These are phyloP conservation scores for Pelargonium australe DNA, from an alignment of 441 rosid species.

Conservation along the genomic window DNA sequence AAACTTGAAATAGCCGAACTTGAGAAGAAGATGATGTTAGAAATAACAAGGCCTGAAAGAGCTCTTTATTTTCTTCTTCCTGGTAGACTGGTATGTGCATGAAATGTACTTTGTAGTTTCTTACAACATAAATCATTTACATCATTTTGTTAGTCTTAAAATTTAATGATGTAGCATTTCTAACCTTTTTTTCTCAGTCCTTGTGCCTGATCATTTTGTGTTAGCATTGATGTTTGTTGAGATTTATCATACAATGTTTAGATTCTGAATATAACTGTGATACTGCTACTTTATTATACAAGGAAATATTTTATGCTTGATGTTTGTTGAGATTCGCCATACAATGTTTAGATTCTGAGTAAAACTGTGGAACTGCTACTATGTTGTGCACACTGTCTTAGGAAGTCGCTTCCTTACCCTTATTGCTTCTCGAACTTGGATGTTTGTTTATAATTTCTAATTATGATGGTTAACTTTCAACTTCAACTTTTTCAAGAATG, in stretches of 20 bases:
- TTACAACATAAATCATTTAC: neutral
- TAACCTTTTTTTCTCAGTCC: no score
- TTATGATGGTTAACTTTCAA: neutral
- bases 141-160: neutral
- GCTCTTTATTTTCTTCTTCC: conserved; percentile 6
- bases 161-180: neutral
- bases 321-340: neutral
- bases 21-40: conserved; percentile 89
- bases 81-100: conserved; percentile 8
- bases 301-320: neutral
- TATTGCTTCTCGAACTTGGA: neutral
- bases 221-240: conserved; percentile 1
- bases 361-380: neutral
- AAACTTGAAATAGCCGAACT: conserved; percentile 73
- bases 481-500: neutral
- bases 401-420: neutral
- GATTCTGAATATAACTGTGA: neutral
- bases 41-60: conserved; percentile 83
- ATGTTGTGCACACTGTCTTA: neutral
- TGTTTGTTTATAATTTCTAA: neutral
- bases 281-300: neutral
- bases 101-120: neutral
- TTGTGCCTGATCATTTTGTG: neutral
- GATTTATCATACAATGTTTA: neutral
- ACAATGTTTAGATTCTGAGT: neutral